These are phyloP conservation scores for Whalleya microplaca DNA, from an alignment of 2,329 filamentous ascomycete species.

Conservation along the genomic window DNA sequence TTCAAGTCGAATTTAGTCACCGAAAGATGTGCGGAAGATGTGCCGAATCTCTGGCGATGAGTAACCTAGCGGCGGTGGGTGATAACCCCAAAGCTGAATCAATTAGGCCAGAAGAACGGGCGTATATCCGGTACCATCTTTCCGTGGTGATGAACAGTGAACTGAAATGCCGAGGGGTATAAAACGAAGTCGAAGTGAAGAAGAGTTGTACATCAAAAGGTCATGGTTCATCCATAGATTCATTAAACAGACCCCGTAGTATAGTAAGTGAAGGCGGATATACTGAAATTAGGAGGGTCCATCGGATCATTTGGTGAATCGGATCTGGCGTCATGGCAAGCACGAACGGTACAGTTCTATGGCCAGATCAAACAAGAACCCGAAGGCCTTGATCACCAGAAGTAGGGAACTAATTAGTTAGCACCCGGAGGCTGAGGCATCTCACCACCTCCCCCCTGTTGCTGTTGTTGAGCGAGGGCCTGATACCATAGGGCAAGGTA, in stretches of 20 bases:
- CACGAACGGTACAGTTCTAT: not conserved
- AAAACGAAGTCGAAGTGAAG: not conserved
- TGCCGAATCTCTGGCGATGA: not conserved
- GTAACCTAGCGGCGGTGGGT: no score
- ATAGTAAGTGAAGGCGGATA: not conserved
- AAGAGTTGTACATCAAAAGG: not conserved
- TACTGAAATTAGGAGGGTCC: not conserved
- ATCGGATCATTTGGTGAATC: not conserved
- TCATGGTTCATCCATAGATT: not conserved
- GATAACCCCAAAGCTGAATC: not conserved
- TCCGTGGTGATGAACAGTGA: not conserved
- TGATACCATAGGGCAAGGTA: slow-evolving; percentile 84
- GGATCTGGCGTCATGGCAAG: not conserved
- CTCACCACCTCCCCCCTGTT: slow-evolving; percentile 40
- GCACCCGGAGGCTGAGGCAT: slow-evolving; percentile 45
- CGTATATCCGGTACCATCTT: not conserved
- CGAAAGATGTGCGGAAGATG: not conserved
- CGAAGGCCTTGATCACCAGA: not conserved
- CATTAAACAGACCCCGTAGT: not conserved
- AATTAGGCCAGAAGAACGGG: not conserved
- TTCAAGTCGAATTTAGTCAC: not conserved
- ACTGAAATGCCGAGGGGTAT: not conserved
- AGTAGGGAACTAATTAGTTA: slow-evolving; percentile 26
- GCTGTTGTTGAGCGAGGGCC: slow-evolving; percentile 60
- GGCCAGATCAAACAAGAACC: not conserved